Percentiles rank a stretch among this genome's conserved stretches.
These are phyloP conservation scores for Cicer cuneatum DNA, from an alignment of 306 rosid species.

Conservation along the genomic window DNA sequence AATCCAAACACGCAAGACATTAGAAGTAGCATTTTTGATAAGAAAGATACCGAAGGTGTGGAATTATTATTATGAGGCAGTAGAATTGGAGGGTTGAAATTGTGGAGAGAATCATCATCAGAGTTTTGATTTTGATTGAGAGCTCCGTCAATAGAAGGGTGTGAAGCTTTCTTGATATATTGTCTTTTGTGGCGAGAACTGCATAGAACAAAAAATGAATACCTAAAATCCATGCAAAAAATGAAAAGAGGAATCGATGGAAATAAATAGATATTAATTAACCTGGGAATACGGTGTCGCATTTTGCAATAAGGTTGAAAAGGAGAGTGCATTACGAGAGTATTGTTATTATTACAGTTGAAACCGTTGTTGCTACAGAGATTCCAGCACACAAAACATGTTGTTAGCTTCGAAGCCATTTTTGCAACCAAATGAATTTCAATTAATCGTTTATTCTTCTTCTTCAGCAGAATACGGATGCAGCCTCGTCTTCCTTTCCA, in stretches of 20 bases:
- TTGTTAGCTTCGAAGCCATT: conserved; percentile 18
- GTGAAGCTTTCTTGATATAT: conserved; percentile 63
- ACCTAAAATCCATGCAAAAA: not conserved
- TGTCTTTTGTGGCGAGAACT: conserved; percentile 70
- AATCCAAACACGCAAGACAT: not conserved
- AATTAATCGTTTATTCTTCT: not conserved
- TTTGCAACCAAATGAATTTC: no score
- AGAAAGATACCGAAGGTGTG: conserved; percentile 53
- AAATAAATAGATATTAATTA: not conserved
- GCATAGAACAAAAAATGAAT: conserved; percentile 36
- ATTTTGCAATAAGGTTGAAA: conserved; percentile 64
- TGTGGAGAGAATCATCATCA: conserved; percentile 46
- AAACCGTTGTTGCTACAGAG: conserved; percentile 27
- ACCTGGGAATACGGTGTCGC: conserved; percentile 67
- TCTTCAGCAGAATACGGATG: not conserved
- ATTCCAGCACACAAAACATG: conserved; percentile 25
- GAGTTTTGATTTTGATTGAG: conserved; percentile 46
- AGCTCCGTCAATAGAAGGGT: conserved; percentile 51
- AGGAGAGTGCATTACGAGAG: conserved; percentile 40
- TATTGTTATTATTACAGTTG: conserved; percentile 38
- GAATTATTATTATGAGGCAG: conserved; percentile 41
- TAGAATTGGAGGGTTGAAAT: conserved; percentile 38
- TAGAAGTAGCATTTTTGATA: not conserved
- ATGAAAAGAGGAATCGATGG: not conserved
- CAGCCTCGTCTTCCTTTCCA: not conserved